These are phyloP conservation scores for Pestalotiopsis sp. DNA, from an alignment of 2,329 filamentous ascomycete genomes.

Conservation along the genomic window DNA sequence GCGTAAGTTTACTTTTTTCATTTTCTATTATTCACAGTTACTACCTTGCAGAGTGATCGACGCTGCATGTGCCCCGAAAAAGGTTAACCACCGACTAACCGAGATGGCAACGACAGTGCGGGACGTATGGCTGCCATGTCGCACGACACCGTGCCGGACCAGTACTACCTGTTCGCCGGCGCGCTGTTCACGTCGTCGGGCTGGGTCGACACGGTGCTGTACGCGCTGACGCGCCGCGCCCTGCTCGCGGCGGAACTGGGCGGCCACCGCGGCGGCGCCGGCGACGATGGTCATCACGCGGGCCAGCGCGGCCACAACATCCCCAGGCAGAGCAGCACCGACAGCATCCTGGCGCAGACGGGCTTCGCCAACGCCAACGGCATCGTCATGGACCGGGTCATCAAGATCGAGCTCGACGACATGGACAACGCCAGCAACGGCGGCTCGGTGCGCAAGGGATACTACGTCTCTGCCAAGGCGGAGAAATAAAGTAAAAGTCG, in stretches of 20 bases:
- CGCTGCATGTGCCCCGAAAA: not conserved
- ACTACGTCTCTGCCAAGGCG: constrained; percentile 9
- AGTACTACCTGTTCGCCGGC: constrained; percentile 35
- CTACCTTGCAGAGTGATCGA: not conserved
- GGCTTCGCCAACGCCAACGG: constrained; percentile 18
- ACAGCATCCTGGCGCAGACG: constrained; percentile 22
- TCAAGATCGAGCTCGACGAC: constrained; percentile 27
- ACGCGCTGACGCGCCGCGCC: constrained; percentile 42
- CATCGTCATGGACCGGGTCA: constrained; percentile 27
- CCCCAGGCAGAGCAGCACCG: constrained; percentile 24
- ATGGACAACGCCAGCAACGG: constrained; percentile 16
- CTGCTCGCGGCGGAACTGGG: constrained; percentile 30
- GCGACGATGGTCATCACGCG: not conserved
- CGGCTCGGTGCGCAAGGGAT: not conserved
- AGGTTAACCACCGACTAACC: not conserved
- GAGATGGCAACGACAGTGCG: constrained; percentile 25
- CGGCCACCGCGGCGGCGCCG: constrained; percentile 11
- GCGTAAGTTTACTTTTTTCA: constrained; percentile 28
- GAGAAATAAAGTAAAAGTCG: not conserved
- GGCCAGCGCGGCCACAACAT: constrained; percentile 11
- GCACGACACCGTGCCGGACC: constrained; percentile 35
- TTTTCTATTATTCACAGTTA: too few relatives aligned
- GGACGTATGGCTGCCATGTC: constrained; percentile 53
- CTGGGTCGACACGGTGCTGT: constrained; percentile 44
- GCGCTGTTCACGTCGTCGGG: constrained; percentile 39